These are phyloP conservation scores for Fomes fomentarius DNA, from an alignment of 1,284 basidiomycete species.

Conservation along the genomic window DNA sequence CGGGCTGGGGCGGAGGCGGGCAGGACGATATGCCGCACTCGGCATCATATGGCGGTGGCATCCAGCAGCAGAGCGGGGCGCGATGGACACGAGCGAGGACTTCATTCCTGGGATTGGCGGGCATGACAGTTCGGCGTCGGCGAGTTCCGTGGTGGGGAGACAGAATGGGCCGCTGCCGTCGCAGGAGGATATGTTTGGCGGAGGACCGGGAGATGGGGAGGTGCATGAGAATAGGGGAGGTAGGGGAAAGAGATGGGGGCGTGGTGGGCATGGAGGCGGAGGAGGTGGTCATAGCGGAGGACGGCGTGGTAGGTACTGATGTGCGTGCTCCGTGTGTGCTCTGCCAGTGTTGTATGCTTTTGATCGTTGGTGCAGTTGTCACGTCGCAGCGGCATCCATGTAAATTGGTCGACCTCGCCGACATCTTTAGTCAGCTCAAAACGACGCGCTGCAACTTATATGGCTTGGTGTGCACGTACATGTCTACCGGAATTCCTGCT, in stretches of 20 bases:
- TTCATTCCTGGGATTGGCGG: conserved; percentile 32
- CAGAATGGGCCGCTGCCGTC: conserved; percentile 40
- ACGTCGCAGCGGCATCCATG: too few species aligned
- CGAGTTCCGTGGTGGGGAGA: conserved; percentile 35
- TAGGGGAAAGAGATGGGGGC: conserved; percentile 15
- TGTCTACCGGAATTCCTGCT: too few species aligned
- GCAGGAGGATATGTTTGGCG: conserved; percentile 47
- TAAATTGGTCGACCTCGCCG: too few species aligned
- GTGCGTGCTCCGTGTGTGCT: not conserved
- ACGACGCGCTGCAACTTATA: too few species aligned
- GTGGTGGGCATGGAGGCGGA: conserved; percentile 1
- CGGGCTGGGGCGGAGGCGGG: conserved; percentile 16
- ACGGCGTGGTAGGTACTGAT: conserved; percentile 12
- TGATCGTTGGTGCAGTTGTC: too few species aligned
- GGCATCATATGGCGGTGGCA: conserved; percentile 17
- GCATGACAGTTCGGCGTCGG: conserved; percentile 19
- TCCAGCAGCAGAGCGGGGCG: conserved; percentile 1
- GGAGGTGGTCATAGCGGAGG: conserved; percentile 4
- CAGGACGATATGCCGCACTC: conserved; percentile 23
- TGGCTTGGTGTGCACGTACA: too few species aligned
- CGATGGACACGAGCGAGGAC: conserved; percentile 23
- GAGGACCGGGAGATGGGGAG: conserved; percentile 26
- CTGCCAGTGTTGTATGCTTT: too few species aligned
- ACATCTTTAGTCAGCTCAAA: too few species aligned
- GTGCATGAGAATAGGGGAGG: not conserved